A percentile compares a stretch with the other conserved stretches of the same genome.
These are phyloP conservation scores for Coprinellus micaceus DNA, from an alignment of 768 basidiomycete genomes.

Conservation along the genomic window DNA sequence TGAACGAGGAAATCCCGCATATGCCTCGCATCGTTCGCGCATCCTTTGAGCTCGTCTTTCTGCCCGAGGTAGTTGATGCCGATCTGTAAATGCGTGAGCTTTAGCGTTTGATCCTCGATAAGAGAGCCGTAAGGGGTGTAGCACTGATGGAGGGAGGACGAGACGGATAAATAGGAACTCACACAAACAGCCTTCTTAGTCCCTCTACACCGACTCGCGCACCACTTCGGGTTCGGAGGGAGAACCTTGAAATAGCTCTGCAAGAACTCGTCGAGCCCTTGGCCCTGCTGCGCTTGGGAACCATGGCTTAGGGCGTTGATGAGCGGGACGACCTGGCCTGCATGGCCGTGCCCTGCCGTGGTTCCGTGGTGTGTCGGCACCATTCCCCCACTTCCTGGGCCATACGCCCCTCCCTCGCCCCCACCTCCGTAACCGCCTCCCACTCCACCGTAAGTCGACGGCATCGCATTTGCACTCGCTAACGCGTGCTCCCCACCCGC, in stretches of 20 bases:
- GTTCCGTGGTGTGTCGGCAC: too few relatives aligned
- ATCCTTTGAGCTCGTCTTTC: slow-evolving; percentile 60
- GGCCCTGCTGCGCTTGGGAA: background rate
- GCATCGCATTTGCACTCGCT: too few relatives aligned
- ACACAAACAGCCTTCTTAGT: slow-evolving; percentile 79
- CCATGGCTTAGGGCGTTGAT: background rate
- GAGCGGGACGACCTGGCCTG: background rate
- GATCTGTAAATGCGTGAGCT: slow-evolving; percentile 40
- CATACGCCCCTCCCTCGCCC: too few relatives aligned
- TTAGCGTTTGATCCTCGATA: background rate
- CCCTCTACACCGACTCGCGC: slow-evolving; percentile 68
- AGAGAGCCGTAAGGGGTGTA: background rate
- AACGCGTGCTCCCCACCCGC: too few relatives aligned
- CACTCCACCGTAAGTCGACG: too few relatives aligned
- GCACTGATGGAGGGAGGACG: background rate
- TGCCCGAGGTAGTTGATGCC: slow-evolving; percentile 77
- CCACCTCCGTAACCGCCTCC: too few relatives aligned
- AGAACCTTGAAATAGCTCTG: background rate
- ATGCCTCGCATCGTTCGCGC: slow-evolving; percentile 76
- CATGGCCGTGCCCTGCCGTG: background rate
- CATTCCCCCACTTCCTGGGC: too few relatives aligned
- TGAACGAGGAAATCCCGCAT: slow-evolving; percentile 62
- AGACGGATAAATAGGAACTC: slow-evolving; percentile 25
- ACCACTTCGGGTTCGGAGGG: slow-evolving; percentile 3
- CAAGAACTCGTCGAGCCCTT: background rate